phyloP scores from a whole-genome alignment of 345 rosid genomes.

The Angophora floribunda region DNA sequence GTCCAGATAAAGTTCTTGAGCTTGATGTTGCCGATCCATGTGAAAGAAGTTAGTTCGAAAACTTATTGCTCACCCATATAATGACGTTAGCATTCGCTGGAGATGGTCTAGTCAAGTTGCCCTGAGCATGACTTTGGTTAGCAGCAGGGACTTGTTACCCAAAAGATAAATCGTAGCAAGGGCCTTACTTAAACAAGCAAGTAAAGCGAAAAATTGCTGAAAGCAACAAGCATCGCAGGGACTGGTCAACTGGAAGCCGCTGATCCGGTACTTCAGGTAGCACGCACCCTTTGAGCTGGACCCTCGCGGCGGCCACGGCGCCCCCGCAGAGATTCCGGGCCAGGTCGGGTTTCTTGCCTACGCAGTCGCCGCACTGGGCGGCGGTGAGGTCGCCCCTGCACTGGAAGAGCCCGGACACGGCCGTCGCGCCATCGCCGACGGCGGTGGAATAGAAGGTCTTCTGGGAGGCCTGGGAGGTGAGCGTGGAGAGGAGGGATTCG shows the following conservation, averaged over 20 bases:
- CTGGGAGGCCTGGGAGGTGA: constrained; percentile 55
- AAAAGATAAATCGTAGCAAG: background rate
- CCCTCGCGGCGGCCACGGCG: constrained; percentile 55
- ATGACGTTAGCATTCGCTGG: background rate
- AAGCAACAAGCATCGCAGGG: background rate
- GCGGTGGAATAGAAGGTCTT: constrained; percentile 31
- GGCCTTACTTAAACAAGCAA: background rate
- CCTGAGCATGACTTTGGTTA: background rate
- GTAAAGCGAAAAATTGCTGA: background rate
- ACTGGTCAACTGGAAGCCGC: background rate
- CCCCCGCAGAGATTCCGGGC: constrained; percentile 49
- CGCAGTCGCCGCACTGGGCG: constrained; percentile 46
- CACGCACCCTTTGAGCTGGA: constrained; percentile 34
- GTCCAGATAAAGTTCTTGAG: background rate
- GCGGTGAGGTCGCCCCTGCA: constrained; percentile 81
- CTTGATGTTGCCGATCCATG: background rate
- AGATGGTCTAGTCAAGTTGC: background rate
- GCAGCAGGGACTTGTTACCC: background rate
- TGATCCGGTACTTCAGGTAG: constrained; percentile 1
- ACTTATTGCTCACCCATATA: background rate
- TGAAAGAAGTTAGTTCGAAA: background rate
- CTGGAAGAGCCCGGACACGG: constrained; percentile 62
- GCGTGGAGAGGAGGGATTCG: constrained; percentile 30
- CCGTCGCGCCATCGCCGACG: constrained; percentile 42
- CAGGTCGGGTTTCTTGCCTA: constrained; percentile 36